A percentile compares a stretch with the other conserved stretches of the same genome.
Conservation (phyloP, 202 grass and related monocot species). For the Sporobolus alterniflorus region DNA sequence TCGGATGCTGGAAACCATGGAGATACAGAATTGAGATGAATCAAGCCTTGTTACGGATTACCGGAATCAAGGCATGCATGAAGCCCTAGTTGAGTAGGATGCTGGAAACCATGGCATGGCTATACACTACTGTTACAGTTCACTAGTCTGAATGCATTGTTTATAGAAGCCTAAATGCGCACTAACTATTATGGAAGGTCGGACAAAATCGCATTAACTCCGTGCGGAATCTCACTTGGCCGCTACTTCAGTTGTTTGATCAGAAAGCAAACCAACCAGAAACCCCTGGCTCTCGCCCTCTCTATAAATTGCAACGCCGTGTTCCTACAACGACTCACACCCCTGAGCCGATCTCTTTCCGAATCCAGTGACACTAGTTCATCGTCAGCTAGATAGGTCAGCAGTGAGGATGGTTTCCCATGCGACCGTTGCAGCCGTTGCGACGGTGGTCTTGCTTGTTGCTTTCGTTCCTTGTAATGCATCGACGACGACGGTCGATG, state of each 20-base stretch:
- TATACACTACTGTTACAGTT: no score
- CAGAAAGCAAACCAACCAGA: constrained; percentile 27
- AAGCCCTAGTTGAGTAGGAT: no score
- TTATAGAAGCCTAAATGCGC: not conserved
- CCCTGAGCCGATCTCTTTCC: not conserved
- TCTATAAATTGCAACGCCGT: constrained; percentile 44
- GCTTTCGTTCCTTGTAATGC: not conserved
- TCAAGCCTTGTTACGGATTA: not conserved
- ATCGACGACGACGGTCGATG: not conserved
- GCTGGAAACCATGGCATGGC: no score
- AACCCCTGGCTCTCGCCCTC: not conserved
- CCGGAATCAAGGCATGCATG: no score
- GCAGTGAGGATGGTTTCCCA: constrained; percentile 26
- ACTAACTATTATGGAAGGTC: not conserved
- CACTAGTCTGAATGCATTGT: constrained; percentile 3
- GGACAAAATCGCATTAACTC: constrained; percentile 43
- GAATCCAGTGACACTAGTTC: not conserved
- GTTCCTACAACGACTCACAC: not conserved
- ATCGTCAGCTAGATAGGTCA: not conserved
- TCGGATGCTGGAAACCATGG: not conserved
- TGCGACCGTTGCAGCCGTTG: not conserved
- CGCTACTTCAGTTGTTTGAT: constrained; percentile 18
- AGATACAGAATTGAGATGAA: not conserved
- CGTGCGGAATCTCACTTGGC: constrained; percentile 18
- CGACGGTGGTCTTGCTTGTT: not conserved